Base-by-base conservation (phyloP, 371 early-diverging fungal genomes). In the Mucor plumbeus region DNA sequence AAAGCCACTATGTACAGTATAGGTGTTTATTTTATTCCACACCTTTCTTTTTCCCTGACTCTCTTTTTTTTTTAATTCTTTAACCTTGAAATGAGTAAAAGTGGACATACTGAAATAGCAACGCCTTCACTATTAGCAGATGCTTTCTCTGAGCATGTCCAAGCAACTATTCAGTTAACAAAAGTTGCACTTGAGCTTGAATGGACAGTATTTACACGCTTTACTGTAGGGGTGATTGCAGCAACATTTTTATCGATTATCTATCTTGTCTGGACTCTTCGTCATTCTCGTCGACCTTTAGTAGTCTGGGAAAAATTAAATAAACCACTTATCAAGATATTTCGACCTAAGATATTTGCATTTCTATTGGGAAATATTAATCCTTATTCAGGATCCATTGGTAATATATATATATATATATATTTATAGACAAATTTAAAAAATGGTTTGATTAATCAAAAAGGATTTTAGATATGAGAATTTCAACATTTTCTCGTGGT, bases 141-240 rank as follows among this genome's bases (percentile, higher is more conserved):
- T 13, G 83, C 83, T 0, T 63, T 79, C 14, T 74, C 73, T 61
- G 76, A 73, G 21, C 83, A 80, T 31, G 31, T 79, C 1, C 64
- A 80, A 60, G 82, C 82, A 8, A 74, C 76, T 4, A 47, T 69
- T 10, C 71, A 70, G 9, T 41, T 83, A 7, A 61, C 74, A 15
- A 74, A 73, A 50, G 80, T 79, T 0, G 81, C 80, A 15, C 59
- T 84, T 14, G 73, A 67, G 55, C 38, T 84, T 35, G 84, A 84
- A 75, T 84, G 77, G 78, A 81, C 84, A 38, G 75, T 84, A 47
- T 78, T 84, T 60, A 77, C 77, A 17, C 76, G 81, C 8, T 78
- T 84, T 38, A 73, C 71, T 57, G 78, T 76, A 11, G 81, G 81
- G 26, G 77, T 79, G 19, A 59, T 81, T 10, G 38, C 75, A 6